Evolutionary conservation across 768 basidiomycete species (phyloP).

Genomic region (Sistotremastrum suecicum): DNA sequence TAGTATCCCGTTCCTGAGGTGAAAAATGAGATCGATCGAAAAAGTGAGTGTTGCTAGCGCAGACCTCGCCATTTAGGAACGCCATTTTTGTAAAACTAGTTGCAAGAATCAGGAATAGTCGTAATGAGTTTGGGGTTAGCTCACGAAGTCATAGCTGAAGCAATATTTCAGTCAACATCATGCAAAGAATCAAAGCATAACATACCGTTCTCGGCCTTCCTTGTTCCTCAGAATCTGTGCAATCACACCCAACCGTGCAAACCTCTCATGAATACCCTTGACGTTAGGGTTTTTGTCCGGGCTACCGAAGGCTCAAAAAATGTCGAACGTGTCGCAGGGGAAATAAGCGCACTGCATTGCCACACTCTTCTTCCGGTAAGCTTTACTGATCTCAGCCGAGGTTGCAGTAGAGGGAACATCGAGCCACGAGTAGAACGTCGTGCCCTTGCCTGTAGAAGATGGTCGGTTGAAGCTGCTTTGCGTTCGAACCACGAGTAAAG

Average conservation of each 20-base stretch:
- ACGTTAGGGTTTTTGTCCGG: constrained; percentile 92
- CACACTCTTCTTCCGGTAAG: constrained; percentile 86
- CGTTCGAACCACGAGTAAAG: background rate
- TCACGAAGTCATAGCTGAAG: constrained; percentile 58
- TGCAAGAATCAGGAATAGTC: too few relatives aligned
- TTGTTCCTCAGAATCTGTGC: constrained; percentile 63
- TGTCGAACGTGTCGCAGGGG: background rate
- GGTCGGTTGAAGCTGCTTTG: background rate
- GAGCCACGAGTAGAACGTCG: constrained; percentile 93
- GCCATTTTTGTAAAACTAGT: constrained; percentile 86
- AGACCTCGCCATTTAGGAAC: constrained; percentile 84
- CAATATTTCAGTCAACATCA: constrained; percentile 5
- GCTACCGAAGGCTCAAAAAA: constrained; percentile 23
- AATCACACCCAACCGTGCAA: constrained; percentile 83
- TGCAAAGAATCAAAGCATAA: constrained; percentile 7
- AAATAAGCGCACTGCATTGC: constrained; percentile 60
- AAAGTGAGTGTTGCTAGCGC: background rate
- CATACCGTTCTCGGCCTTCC: constrained; percentile 66
- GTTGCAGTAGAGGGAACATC: constrained; percentile 64
- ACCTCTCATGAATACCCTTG: constrained; percentile 74
- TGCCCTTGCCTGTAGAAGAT: constrained; percentile 50
- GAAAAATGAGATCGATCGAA: background rate
- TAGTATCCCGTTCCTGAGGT: constrained; percentile 70
- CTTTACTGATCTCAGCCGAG: constrained; percentile 67
- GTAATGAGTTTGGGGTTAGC: background rate